phyloP scores from a whole-genome alignment of 139 green algal genomes.

The Chlorella sp. region DNA sequence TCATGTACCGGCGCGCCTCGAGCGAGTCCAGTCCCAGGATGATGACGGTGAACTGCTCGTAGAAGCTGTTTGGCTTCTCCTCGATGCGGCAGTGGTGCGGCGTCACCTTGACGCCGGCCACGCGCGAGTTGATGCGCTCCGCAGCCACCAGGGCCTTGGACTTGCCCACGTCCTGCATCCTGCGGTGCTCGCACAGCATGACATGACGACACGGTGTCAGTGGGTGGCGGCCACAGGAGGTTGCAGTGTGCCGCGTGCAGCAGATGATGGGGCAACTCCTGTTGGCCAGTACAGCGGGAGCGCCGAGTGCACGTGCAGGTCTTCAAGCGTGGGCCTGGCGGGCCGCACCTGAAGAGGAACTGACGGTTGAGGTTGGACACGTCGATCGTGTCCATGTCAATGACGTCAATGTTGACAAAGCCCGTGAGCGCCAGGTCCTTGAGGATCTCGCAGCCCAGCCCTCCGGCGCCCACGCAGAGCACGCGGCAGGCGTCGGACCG shows the following conservation, averaged over 20 bases:
- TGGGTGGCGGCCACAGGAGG: no score
- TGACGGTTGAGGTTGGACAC: constrained; percentile 98
- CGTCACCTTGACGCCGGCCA: constrained; percentile 73
- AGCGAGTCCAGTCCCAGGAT: constrained; percentile 96
- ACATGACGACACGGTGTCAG: no score
- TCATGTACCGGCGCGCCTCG: constrained; percentile 96
- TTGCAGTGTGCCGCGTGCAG: no score
- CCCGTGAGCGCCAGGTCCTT: constrained; percentile 91
- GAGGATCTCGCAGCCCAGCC: constrained; percentile 92
- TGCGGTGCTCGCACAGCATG: constrained; percentile 23
- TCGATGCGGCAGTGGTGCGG: constrained; percentile 92
- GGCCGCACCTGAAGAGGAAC: constrained; percentile 90
- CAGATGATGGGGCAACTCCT: no score
- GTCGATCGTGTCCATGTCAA: constrained; percentile 99
- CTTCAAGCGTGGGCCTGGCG: no score
- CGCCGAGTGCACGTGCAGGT: no score
- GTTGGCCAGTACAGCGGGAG: no score
- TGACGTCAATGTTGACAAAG: constrained; percentile 98
- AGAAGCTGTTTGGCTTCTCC: constrained; percentile 89
- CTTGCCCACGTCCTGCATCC: constrained; percentile 88
- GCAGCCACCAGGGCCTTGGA: constrained; percentile 91
- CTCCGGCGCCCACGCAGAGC: constrained; percentile 91
- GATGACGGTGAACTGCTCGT: constrained; percentile 87
- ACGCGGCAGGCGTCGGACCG: constrained; percentile 52
- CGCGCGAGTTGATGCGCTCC: constrained; percentile 68